A percentile compares a stretch with the other conserved stretches of the same genome.
phyloP scores from a whole-genome alignment of 768 basidiomycete species.

The Tulasnella sp. region DNA sequence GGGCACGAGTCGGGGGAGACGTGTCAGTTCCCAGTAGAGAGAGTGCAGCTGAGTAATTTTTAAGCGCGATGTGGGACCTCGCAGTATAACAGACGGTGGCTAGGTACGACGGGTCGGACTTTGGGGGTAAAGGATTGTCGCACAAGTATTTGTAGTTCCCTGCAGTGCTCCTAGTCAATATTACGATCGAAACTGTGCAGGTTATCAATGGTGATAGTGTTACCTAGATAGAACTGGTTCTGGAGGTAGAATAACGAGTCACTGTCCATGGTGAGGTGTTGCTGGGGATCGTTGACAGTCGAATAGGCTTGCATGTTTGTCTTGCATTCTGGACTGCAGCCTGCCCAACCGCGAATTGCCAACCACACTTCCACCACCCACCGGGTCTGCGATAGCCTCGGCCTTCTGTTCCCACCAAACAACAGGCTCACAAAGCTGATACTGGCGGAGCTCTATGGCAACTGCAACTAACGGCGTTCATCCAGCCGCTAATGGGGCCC shows the following conservation, averaged over 20 bases:
- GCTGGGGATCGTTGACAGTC: slow-evolving; percentile 5
- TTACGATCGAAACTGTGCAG: not conserved
- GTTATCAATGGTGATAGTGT: not conserved
- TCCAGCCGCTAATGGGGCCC: slow-evolving; percentile 7
- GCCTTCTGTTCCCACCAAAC: slow-evolving; percentile 2
- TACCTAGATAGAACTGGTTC: slow-evolving; percentile 70
- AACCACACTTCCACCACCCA: slow-evolving; percentile 10
- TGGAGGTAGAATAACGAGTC: slow-evolving; percentile 51
- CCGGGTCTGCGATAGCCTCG: not conserved
- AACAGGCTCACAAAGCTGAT: not conserved
- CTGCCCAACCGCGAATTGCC: slow-evolving; percentile 1
- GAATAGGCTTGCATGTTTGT: slow-evolving; percentile 1
- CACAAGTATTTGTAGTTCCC: slow-evolving; percentile 36
- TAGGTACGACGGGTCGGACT: slow-evolving; percentile 54
- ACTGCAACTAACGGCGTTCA: not conserved
- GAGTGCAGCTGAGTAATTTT: slow-evolving; percentile 49
- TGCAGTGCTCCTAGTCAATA: slow-evolving; percentile 49
- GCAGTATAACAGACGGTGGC: slow-evolving; percentile 68
- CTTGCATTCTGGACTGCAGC: slow-evolving; percentile 3
- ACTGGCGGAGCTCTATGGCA: slow-evolving; percentile 1
- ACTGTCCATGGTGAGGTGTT: slow-evolving; percentile 20
- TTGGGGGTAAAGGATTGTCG: slow-evolving; percentile 48
- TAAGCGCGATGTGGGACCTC: slow-evolving; percentile 66
- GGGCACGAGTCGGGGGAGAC: slow-evolving; percentile 61
- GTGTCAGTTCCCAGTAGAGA: slow-evolving; percentile 50